phyloP scores from a whole-genome alignment of 306 rosid species.

The Fagus crenata region DNA sequence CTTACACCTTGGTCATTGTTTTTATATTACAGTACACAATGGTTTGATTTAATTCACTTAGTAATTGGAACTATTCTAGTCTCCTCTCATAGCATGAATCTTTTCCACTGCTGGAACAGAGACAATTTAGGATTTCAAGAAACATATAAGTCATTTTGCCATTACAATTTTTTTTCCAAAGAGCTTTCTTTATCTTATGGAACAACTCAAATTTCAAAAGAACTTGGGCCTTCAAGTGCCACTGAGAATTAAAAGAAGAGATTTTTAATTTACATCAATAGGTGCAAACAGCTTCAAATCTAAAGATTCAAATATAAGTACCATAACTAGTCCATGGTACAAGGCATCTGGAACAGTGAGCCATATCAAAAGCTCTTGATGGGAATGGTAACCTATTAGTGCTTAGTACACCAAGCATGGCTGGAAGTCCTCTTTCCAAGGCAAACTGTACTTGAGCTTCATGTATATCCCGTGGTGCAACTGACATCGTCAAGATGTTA shows the following conservation, averaged over 20 bases:
- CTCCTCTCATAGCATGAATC: too few species aligned
- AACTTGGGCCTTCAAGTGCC: background rate
- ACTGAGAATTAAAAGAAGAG: background rate
- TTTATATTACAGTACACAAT: background rate
- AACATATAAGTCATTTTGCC: background rate
- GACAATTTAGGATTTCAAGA: background rate
- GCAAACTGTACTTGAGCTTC: conserved; percentile 57
- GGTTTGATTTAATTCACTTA: background rate
- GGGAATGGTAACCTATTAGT: conserved; percentile 54
- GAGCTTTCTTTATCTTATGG: background rate
- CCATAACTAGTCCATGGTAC: conserved; percentile 57
- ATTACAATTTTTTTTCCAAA: background rate
- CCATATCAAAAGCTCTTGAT: conserved; percentile 60
- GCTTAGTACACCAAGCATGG: conserved; percentile 60
- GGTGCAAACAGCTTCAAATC: background rate
- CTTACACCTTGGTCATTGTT: background rate
- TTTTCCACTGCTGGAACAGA: too few species aligned
- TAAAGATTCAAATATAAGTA: conserved; percentile 29
- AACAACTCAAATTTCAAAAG: background rate
- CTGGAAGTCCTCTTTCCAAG: conserved; percentile 68
- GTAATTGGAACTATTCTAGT: too few species aligned
- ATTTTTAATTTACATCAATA: background rate
- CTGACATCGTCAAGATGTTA: conserved; percentile 54
- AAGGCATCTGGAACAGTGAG: conserved; percentile 68
- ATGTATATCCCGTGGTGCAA: conserved; percentile 60